These are phyloP conservation scores for Tricladium varicosporioides DNA, from an alignment of 2,329 filamentous ascomycete genomes.

Conservation along the genomic window DNA sequence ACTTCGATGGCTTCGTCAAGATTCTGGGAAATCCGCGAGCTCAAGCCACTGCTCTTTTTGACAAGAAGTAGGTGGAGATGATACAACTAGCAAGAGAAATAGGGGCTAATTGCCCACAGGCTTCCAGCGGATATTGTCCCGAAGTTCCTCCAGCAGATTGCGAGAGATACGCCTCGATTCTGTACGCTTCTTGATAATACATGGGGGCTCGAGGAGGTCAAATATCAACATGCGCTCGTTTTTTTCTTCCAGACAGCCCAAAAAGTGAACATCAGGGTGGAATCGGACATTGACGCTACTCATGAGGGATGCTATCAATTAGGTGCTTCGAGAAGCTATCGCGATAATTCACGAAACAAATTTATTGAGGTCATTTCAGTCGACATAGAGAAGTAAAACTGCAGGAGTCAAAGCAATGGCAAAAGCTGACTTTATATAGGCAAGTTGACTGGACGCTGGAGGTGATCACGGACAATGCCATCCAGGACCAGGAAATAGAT, in stretches of 20 bases:
- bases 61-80: slow-evolving; percentile 28
- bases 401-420: not conserved
- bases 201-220: slow-evolving; percentile 12
- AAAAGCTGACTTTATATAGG: slow-evolving; percentile 13
- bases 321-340: slow-evolving; percentile 23
- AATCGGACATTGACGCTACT: slow-evolving; percentile 29
- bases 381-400: slow-evolving; percentile 27
- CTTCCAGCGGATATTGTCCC: slow-evolving; percentile 16
- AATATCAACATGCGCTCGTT: slow-evolving; percentile 25
- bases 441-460: slow-evolving; percentile 32
- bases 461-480: slow-evolving; percentile 29
- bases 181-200: slow-evolving; percentile 13
- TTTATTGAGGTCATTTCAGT: slow-evolving; percentile 28
- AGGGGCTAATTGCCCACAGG: slow-evolving; percentile 9
- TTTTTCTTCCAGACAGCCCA: slow-evolving; percentile 23
- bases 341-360: slow-evolving; percentile 26
- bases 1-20: slow-evolving; percentile 24
- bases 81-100: too few relatives aligned
- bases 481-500: slow-evolving; percentile 14
- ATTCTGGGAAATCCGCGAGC: slow-evolving; percentile 27
- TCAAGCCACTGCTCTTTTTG: slow-evolving; percentile 22
- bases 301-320: slow-evolving; percentile 22
- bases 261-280: slow-evolving; percentile 23
- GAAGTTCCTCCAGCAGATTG: slow-evolving; percentile 19
- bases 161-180: slow-evolving; percentile 10